phyloP scores from a whole-genome alignment of 257 asterid genomes.

The Solanum corneliomulleri region DNA sequence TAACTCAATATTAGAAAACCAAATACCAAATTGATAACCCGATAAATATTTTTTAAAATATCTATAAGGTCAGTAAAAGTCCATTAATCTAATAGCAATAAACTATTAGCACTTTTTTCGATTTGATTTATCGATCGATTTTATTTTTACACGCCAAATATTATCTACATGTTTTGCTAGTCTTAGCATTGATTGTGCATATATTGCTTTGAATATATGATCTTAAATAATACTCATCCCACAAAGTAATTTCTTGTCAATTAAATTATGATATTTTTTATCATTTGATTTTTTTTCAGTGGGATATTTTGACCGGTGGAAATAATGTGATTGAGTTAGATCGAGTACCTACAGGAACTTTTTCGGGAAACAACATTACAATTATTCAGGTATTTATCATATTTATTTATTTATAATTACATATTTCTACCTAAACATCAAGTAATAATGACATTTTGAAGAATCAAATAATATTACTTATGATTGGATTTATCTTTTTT shows the following conservation, averaged over 20 bases:
- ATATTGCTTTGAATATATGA: too few relatives aligned
- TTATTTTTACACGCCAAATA: background rate
- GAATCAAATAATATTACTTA: too few relatives aligned
- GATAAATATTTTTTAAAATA: too few relatives aligned
- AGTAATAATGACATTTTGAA: too few relatives aligned
- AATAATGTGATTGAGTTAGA: constrained; percentile 32
- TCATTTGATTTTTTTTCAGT: constrained; percentile 14
- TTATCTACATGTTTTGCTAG: background rate
- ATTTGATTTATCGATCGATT: too few relatives aligned
- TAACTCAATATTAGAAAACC: too few relatives aligned
- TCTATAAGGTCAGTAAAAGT: too few relatives aligned
- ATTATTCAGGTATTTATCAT: constrained; percentile 36
- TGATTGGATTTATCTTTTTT: too few relatives aligned
- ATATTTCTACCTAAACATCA: background rate
- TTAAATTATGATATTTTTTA: background rate
- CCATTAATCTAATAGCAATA: background rate
- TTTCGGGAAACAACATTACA: constrained; percentile 44
- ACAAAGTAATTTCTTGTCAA: too few relatives aligned
- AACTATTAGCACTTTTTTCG: background rate
- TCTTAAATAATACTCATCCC: too few relatives aligned
- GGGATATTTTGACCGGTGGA: constrained; percentile 51
- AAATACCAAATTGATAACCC: background rate
- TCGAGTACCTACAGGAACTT: constrained; percentile 34
- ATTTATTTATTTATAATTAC: background rate
- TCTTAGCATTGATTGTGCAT: too few relatives aligned